phyloP scores from a whole-genome alignment of 2,329 filamentous ascomycete species.

The Venturia asperata region DNA sequence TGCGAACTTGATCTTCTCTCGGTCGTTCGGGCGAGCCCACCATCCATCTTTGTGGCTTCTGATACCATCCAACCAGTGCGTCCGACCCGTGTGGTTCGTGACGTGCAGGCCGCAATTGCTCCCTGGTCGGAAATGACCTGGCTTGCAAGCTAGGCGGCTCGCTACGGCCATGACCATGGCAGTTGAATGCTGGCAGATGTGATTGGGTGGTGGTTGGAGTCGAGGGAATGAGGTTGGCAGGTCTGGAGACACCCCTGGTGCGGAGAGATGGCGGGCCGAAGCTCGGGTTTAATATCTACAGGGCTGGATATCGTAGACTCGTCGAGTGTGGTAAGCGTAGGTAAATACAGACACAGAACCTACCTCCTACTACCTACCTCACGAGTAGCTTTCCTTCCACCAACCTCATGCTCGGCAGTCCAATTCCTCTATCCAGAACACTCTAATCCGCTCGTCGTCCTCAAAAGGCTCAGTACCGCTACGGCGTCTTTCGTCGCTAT shows the following conservation, averaged over 20 bases:
- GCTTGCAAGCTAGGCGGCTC: not conserved
- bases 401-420: not conserved
- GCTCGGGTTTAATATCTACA: not conserved
- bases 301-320: not conserved
- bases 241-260: not conserved
- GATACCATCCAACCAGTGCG: not conserved
- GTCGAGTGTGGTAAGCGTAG: not conserved
- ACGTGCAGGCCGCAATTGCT: not conserved
- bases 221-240: not conserved
- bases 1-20: not conserved
- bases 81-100: not conserved
- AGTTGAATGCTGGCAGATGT: not conserved
- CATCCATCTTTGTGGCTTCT: too few species aligned
- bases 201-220: constrained; percentile 10
- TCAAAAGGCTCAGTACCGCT: not conserved
- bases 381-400: not conserved
- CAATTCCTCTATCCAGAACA: not conserved
- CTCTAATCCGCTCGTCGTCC: not conserved
- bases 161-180: not conserved
- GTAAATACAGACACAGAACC: not conserved
- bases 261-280: not conserved
- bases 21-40: not conserved
- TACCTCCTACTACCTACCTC: not conserved
- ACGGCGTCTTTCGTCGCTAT: not conserved
- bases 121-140: not conserved